Percentiles rank a stretch among this genome's conserved stretches.
Evolutionary conservation across 768 basidiomycete genomes (phyloP).

Genomic region (Panaeolus papilionaceus): DNA sequence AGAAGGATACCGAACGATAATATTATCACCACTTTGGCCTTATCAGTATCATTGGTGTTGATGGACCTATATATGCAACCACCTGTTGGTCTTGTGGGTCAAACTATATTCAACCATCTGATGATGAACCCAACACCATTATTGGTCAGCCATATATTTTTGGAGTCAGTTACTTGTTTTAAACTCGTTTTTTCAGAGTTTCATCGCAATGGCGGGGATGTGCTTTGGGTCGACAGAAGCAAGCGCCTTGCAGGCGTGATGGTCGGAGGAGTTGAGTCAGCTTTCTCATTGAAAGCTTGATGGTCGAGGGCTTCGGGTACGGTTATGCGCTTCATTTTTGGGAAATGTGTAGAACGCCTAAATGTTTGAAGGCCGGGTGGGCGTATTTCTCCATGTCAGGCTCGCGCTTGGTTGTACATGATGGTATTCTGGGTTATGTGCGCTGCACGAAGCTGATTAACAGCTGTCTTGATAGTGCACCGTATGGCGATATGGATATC

Average conservation of each 20-base stretch:
- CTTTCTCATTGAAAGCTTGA: not conserved
- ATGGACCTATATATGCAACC: too few species aligned
- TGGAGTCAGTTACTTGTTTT: not conserved
- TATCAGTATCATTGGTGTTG: too few species aligned
- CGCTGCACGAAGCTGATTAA: not conserved
- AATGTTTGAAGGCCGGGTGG: not conserved
- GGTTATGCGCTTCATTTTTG: not conserved
- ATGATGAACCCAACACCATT: not conserved
- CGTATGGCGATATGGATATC: not conserved
- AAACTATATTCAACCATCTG: not conserved
- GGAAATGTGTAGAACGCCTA: not conserved
- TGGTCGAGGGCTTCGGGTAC: not conserved
- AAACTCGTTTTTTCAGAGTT: not conserved
- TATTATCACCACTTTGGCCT: not conserved
- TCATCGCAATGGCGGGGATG: not conserved
- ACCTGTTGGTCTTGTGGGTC: too few species aligned
- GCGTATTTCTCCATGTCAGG: not conserved
- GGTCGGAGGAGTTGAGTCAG: not conserved
- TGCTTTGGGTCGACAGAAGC: not conserved
- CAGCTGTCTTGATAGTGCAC: not conserved
- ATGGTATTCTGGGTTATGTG: not conserved
- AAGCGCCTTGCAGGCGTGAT: not conserved
- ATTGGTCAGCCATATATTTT: not conserved
- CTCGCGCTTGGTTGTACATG: not conserved
- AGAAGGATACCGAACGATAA: not conserved